Base-by-base conservation (phyloP, 768 basidiomycete species). In the Boletus eberwhitei region DNA sequence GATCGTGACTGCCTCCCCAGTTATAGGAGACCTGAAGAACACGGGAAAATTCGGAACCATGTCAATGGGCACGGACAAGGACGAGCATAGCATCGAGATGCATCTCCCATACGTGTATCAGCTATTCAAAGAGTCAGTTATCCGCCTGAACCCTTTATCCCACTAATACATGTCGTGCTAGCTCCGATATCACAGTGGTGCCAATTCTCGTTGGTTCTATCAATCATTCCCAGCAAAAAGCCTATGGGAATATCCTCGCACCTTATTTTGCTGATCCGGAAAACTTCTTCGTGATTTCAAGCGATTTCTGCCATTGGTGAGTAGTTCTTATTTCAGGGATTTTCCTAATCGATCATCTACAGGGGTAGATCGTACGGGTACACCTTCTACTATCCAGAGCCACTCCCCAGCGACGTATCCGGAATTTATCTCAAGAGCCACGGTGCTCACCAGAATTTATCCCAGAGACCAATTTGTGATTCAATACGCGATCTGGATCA, bases 221-320 rank as follows among this genome's bases (percentile, higher is more conserved):
- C 55, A 77, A 79, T 34, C 73, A 80, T 43, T 71, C 76, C 4
- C 74, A 75, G 31, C 91, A 98, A 64, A 74, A 73, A 26, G 59
- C 69, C 2, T 93, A 80, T 62, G 93, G 94, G 6, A 64, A 71
- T 3, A 71, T 94, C 11, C 75, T 99, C 2, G 91, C 90, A 0
- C 88, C 89, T 0, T 95, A 90, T 71, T 80, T 98, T 48, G 78
- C 80, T 4, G 75, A 84, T 56, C 82, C 86, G 2, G 85, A 88
- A 55, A 98, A 93, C 0, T 78, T 98, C 57, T 93, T 86, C 63
- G 86, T 98, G 41, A 80, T 97, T 48, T 98, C 95, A 5, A 92
- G 90, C 54, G 97, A 99, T 71, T 99, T 99, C 69, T 98, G 97
- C 66, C 97, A 99, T 70, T 99, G 97, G 95, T 94, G 51, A 58